Evolutionary conservation across 1,139 yeast genomes (phyloP).

Genomic region (Suhomyces guaymorum): DNA sequence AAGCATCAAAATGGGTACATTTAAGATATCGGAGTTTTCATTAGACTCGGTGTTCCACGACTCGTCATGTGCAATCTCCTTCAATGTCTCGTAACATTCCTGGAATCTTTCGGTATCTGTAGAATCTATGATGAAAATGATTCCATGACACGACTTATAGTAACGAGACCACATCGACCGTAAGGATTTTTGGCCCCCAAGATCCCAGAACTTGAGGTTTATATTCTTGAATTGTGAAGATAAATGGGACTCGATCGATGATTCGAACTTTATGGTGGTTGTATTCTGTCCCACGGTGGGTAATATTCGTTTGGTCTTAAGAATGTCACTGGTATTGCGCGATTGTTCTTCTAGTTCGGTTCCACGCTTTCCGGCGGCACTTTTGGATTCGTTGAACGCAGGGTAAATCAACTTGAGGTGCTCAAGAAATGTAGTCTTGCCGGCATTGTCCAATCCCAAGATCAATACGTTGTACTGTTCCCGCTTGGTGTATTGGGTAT

Average conservation of each 20-base stretch:
- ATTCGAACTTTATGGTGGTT: conserved; percentile 43
- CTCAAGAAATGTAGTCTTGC: conserved; percentile 79
- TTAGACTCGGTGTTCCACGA: conserved; percentile 30
- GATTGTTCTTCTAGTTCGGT: conserved; percentile 7
- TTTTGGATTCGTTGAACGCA: conserved; percentile 24
- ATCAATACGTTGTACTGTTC: conserved; percentile 64
- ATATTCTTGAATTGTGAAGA: conserved; percentile 48
- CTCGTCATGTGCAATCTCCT: conserved; percentile 44
- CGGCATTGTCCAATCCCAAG: conserved; percentile 92
- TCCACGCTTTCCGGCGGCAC: not conserved
- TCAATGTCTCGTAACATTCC: conserved; percentile 72
- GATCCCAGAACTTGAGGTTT: conserved; percentile 86
- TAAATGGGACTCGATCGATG: conserved; percentile 26
- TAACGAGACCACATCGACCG: conserved; percentile 87
- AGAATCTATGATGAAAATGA: conserved; percentile 88
- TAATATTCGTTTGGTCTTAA: conserved; percentile 55
- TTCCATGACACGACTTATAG: conserved; percentile 84
- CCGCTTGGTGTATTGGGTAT: conserved; percentile 49
- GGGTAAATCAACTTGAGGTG: conserved; percentile 45
- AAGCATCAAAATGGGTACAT: conserved; percentile 88
- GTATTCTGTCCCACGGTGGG: conserved; percentile 55
- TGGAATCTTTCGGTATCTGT: conserved; percentile 80
- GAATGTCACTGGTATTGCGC: conserved; percentile 26
- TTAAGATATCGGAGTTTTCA: conserved; percentile 30
- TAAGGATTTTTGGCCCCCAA: conserved; percentile 88